Conservation (phyloP, 2,329 filamentous ascomycete genomes). For the Sclerotinia trifoliorum region DNA sequence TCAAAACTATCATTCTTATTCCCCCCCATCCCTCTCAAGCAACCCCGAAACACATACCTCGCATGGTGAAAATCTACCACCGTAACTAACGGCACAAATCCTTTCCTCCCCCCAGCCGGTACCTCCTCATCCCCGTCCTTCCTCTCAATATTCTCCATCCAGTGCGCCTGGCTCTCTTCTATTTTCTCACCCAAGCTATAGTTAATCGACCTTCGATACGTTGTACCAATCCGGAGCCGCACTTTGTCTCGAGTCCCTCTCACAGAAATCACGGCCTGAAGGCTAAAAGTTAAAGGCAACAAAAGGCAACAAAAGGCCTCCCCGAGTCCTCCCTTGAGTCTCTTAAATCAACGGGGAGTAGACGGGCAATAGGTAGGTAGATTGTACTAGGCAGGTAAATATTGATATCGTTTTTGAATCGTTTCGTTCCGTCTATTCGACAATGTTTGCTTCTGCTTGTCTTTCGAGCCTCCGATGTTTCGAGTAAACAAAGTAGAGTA, state of each 20-base stretch:
- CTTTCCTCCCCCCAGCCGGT: conserved; percentile 32
- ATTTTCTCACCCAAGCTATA: conserved; percentile 3
- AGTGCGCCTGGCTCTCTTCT: conserved; percentile 7
- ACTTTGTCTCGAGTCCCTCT: conserved; percentile 18
- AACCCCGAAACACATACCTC: conserved; percentile 42
- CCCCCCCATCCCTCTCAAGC: no score
- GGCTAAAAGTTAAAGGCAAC: conserved; percentile 1
- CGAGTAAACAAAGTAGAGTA: conserved; percentile 4
- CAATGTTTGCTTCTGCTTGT: neutral
- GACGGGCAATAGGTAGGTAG: neutral
- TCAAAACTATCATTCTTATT: neutral
- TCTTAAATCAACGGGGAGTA: neutral
- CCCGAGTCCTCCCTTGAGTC: neutral
- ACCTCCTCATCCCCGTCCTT: conserved; percentile 29
- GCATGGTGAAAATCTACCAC: conserved; percentile 86
- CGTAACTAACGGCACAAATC: conserved; percentile 68
- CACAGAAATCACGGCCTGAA: conserved; percentile 9
- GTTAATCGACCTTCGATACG: neutral
- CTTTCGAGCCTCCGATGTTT: conserved; percentile 1
- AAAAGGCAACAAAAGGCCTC: neutral
- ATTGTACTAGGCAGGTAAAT: neutral
- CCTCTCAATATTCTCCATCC: conserved; percentile 18
- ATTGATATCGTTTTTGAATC: neutral
- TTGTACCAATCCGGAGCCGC: conserved; percentile 15
- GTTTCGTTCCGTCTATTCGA: neutral